phyloP scores from a whole-genome alignment of 768 basidiomycete species.

The Obba rivulosa region DNA sequence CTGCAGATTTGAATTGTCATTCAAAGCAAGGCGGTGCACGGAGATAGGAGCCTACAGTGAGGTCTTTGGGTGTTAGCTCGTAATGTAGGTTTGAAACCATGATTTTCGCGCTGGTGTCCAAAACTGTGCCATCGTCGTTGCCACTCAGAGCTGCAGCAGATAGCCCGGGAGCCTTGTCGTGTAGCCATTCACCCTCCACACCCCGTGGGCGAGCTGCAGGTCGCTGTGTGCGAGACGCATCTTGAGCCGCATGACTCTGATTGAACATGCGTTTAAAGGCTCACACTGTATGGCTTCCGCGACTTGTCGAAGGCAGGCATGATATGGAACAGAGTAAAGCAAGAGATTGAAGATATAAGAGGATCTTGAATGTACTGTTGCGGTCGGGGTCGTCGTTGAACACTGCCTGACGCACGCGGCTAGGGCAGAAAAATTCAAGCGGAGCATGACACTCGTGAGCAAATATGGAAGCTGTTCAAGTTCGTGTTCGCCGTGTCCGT shows the following conservation, averaged over 20 bases:
- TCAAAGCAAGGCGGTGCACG: constrained; percentile 2
- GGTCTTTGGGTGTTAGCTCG: constrained; percentile 83
- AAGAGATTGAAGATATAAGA: too few relatives aligned
- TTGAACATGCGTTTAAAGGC: not conserved
- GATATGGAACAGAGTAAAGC: too few relatives aligned
- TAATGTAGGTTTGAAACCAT: constrained; percentile 88
- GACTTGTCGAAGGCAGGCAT: constrained; percentile 2
- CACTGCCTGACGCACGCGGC: too few relatives aligned
- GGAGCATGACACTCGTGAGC: constrained; percentile 3
- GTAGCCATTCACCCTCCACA: constrained; percentile 65
- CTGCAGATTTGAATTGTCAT: constrained; percentile 31
- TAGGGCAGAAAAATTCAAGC: not conserved
- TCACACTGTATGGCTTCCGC: constrained; percentile 23
- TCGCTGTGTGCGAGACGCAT: constrained; percentile 36
- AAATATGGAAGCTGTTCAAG: constrained; percentile 6
- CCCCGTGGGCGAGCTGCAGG: constrained; percentile 42
- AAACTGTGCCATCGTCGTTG: constrained; percentile 14
- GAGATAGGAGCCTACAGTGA: constrained; percentile 55
- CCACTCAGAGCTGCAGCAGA: constrained; percentile 24
- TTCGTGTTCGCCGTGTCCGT: not conserved
- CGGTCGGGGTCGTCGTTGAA: too few relatives aligned
- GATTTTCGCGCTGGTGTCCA: constrained; percentile 48
- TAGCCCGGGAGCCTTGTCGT: constrained; percentile 63
- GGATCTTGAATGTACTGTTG: too few relatives aligned
- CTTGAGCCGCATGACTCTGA: not conserved